A percentile compares a stretch with the other conserved stretches of the same genome.
Conservation (phyloP, 768 basidiomycete species). For the Porpolomopsis calyptriformis region DNA sequence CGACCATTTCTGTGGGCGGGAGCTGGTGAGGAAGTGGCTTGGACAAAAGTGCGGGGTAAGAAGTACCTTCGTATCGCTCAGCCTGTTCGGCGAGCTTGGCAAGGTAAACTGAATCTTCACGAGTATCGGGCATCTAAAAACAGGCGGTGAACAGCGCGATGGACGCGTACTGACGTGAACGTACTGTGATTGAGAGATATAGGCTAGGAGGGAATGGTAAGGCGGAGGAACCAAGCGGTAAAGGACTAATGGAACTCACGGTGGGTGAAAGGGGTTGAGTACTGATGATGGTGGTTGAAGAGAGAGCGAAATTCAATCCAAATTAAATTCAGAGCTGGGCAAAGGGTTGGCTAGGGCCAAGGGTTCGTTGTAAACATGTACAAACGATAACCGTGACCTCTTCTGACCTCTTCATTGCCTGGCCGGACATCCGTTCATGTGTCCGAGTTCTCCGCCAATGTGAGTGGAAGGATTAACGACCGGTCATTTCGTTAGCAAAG, state of each 20-base stretch:
- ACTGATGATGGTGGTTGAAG: constrained; percentile 1
- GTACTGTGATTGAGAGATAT: constrained; percentile 18
- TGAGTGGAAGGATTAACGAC: no score
- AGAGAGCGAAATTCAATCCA: not conserved
- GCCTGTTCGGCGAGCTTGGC: constrained; percentile 99
- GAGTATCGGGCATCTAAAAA: constrained; percentile 66
- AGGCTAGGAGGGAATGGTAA: constrained; percentile 17
- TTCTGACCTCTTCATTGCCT: not conserved
- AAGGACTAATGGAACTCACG: constrained; percentile 20
- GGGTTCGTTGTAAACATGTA: constrained; percentile 1
- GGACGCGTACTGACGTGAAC: constrained; percentile 25
- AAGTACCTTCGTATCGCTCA: constrained; percentile 92
- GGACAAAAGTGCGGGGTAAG: constrained; percentile 4
- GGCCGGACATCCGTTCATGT: not conserved
- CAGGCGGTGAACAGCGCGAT: constrained; percentile 17
- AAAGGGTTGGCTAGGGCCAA: constrained; percentile 6
- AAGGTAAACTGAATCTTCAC: constrained; percentile 98
- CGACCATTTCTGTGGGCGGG: constrained; percentile 73
- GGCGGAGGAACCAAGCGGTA: constrained; percentile 23
- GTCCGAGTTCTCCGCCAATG: no score
- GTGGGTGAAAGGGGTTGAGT: constrained; percentile 1
- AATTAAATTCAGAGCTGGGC: constrained; percentile 9
- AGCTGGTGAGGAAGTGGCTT: constrained; percentile 10
- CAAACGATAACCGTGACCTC: not conserved
- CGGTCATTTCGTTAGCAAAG: no score